Evolutionary conservation across 2,329 filamentous ascomycete species (phyloP), one percentile per base, ranked within the genome.

Genomic region (Elsinoe australis): DNA sequence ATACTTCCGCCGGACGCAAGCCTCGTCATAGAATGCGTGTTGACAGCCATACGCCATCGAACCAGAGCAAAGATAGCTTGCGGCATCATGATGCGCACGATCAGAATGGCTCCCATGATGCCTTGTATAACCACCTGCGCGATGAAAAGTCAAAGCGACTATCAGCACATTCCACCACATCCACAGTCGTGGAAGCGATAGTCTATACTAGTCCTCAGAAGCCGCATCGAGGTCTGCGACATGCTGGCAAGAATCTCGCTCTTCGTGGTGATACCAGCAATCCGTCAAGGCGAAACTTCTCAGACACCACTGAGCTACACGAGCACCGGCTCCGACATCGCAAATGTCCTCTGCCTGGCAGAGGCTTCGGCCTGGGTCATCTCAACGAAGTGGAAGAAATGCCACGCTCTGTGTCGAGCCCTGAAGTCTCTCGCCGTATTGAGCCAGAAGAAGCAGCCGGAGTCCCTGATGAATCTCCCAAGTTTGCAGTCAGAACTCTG

Each of bases 161-260:
- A 15, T 79, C 76, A 10, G 67, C 60, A 12, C 61, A 70, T 2
- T 79, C 76, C 2, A 69, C 69, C 17, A 67, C 70, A 8, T 79
- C 76, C 4, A 76, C 74, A 0, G 65, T 79, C 12, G 74, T 69
- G 5, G 67, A 77, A 61, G 76, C 73, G 9, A 67, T 75, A 57
- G 74, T 79, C 22, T 68, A 78, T 35, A 67, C 74, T 14, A 68
- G 68, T 12, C 70, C 72, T 3, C 71, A 67, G 31, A 47, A 51
- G 31, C 49, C 46, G 21, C 71, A 67, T 1, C 32, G 45, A 14
- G 32, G 33, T 7, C 60, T 79, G 44, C 71, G 76, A 44, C 76
- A 79, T 56, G 71, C 70, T 4, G 71, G 70, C 36, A 78, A 73
- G 59, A 73, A 73, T 51, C 59, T 68, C 49, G 75, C 74, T 2